Percentiles rank a stretch among this genome's conserved stretches.
Conservation (phyloP, 164 flowering plant species). For the grape (Vitis vinifera) region DNA sequence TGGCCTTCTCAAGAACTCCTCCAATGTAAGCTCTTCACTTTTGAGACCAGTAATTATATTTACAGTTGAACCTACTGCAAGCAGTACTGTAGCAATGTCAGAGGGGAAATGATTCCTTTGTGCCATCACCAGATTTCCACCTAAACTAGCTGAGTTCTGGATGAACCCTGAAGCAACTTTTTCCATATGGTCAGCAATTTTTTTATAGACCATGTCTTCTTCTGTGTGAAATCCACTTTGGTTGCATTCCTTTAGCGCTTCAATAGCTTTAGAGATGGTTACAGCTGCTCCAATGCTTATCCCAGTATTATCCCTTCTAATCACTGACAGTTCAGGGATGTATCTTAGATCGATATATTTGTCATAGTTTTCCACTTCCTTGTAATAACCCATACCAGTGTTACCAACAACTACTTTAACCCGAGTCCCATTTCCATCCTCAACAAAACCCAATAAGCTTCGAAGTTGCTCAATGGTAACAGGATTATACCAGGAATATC, state of each 20-base stretch:
- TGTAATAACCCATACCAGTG: slow-evolving; percentile 77
- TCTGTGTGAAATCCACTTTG: slow-evolving; percentile 11
- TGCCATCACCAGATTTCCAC: slow-evolving; percentile 91
- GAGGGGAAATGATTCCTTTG: slow-evolving; percentile 79
- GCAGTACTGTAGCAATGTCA: slow-evolving; percentile 84
- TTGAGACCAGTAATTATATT: slow-evolving; percentile 33
- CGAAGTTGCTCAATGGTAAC: slow-evolving; percentile 50
- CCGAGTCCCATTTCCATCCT: slow-evolving; percentile 7
- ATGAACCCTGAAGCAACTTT: slow-evolving; percentile 72
- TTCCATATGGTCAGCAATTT: slow-evolving; percentile 75
- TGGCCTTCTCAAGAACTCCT: slow-evolving; percentile 65
- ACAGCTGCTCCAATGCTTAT: slow-evolving; percentile 81
- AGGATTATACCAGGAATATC: slow-evolving; percentile 58
- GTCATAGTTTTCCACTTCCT: slow-evolving; percentile 48
- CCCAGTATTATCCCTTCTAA: slow-evolving; percentile 49
- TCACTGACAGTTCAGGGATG: slow-evolving; percentile 66
- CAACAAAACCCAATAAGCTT: slow-evolving; percentile 25
- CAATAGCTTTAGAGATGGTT: slow-evolving; percentile 72
- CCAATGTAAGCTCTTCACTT: slow-evolving; percentile 45
- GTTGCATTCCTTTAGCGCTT: slow-evolving; percentile 43
- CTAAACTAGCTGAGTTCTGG: slow-evolving; percentile 80
- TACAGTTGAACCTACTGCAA: slow-evolving; percentile 59
- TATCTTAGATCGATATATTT: slow-evolving; percentile 65
- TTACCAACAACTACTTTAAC: slow-evolving; percentile 74
- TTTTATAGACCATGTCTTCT: slow-evolving; percentile 37